Percentiles rank a stretch among this genome's conserved stretches.
These are phyloP conservation scores for Quercus tomentella DNA, from an alignment of 331 rosid genomes.

Conservation along the genomic window DNA sequence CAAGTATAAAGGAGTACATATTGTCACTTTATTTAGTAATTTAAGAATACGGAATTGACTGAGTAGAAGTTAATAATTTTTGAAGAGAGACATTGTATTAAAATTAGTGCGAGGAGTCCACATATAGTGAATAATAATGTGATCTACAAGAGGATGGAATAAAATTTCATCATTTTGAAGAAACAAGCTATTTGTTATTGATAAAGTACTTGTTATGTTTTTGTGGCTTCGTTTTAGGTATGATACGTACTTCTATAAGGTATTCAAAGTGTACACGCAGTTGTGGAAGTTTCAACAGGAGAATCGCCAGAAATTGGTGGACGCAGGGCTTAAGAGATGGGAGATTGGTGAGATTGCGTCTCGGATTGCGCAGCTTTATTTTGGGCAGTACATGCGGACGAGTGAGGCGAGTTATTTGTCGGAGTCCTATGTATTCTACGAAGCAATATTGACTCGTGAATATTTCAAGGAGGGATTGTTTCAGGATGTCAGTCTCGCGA, in stretches of 20 bases:
- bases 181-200: background rate
- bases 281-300: conserved; percentile 96
- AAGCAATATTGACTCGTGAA: conserved; percentile 83
- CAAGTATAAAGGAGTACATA: no score
- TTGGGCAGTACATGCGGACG: conserved; percentile 91
- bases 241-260: conserved; percentile 82
- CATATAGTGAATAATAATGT: background rate
- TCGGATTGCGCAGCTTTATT: conserved; percentile 84
- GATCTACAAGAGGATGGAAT: background rate
- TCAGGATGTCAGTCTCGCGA: conserved; percentile 69
- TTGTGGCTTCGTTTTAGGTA: conserved; percentile 45
- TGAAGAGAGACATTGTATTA: no score
- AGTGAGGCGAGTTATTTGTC: conserved; percentile 81
- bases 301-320: conserved; percentile 86
- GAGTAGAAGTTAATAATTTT: no score
- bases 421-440: conserved; percentile 83
- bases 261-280: conserved; percentile 88
- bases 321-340: conserved; percentile 82
- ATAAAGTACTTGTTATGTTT: background rate
- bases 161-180: background rate
- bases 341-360: conserved; percentile 97
- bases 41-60: no score
- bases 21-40: no score
- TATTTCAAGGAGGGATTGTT: conserved; percentile 84
- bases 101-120: background rate